A percentile compares a stretch with the other conserved stretches of the same genome.
Evolutionary conservation across 1,284 basidiomycete genomes (phyloP).

Genomic region (Fomitopsis palustris): DNA sequence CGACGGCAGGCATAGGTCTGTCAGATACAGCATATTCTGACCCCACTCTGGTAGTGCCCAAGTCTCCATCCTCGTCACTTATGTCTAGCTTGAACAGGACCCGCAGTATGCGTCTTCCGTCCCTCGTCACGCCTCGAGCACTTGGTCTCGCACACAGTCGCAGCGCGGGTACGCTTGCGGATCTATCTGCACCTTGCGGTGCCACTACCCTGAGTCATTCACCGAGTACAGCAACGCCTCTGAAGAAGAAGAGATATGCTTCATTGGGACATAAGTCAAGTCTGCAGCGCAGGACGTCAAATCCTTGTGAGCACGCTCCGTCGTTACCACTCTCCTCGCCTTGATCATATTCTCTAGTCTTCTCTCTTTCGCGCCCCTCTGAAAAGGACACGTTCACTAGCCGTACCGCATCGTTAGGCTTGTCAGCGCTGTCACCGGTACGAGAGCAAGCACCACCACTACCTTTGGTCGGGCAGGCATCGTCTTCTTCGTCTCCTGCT

Average conservation of each 20-base stretch:
- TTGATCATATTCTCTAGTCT: not conserved
- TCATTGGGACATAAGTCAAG: not conserved
- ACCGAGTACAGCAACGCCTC: not conserved
- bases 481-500: too few relatives aligned
- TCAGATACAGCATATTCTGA: not conserved
- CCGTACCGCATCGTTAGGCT: not conserved
- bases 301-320: not conserved
- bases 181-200: not conserved
- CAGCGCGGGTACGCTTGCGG: not conserved
- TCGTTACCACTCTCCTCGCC: not conserved
- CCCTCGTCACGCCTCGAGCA: not conserved
- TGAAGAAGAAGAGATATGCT: not conserved
- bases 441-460: not conserved
- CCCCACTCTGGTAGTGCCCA: not conserved
- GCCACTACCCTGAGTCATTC: not conserved
- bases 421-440: not conserved
- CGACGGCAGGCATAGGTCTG: too few relatives aligned
- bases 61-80: not conserved
- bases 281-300: not conserved
- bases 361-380: not conserved
- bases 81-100: not conserved
- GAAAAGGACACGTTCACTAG: not conserved
- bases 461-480: not conserved
- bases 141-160: not conserved
- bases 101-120: not conserved